phyloP scores from a whole-genome alignment of 148 eudicot species.

The Rhododendron ferrugineum region DNA sequence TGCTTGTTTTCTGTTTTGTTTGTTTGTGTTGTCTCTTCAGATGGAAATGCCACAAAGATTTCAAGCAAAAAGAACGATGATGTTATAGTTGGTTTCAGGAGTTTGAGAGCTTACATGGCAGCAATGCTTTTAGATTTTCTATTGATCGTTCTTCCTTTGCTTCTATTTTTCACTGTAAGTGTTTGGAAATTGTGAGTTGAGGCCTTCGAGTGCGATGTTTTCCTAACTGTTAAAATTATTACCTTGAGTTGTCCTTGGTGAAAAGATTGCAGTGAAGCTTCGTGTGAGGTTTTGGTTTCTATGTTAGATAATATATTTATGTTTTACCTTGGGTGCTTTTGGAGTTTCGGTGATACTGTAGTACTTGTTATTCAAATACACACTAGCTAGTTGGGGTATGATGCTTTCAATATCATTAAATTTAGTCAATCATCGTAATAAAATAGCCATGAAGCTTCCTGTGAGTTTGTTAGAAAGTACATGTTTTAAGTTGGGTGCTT shows the following conservation, averaged over 20 bases:
- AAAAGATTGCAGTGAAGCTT: not conserved
- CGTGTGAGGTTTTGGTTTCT: not conserved
- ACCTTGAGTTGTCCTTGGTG: not conserved
- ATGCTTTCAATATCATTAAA: not conserved
- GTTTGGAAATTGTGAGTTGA: not conserved
- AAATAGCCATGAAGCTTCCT: not conserved
- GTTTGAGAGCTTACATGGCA: conserved; percentile 34
- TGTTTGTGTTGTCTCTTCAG: conserved; percentile 24
- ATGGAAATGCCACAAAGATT: conserved; percentile 17
- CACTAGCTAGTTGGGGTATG: not conserved
- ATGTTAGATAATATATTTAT: not conserved
- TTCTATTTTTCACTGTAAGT: conserved; percentile 77
- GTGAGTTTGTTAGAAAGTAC: not conserved
- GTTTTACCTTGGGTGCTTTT: not conserved
- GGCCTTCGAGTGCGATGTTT: not conserved
- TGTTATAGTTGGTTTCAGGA: conserved; percentile 25
- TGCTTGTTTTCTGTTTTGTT: not conserved
- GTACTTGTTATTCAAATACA: not conserved
- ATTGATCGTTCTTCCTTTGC: conserved; percentile 50
- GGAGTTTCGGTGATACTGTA: not conserved
- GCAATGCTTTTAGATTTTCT: conserved; percentile 56
- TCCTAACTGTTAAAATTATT: not conserved
- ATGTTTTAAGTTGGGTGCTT: not conserved
- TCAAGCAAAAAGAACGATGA: conserved; percentile 62
- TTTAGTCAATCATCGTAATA: not conserved